Evolutionary conservation across 441 rosid species (phyloP), one percentile per base, ranked within the genome.

Genomic region (Mallotus japonicus): DNA sequence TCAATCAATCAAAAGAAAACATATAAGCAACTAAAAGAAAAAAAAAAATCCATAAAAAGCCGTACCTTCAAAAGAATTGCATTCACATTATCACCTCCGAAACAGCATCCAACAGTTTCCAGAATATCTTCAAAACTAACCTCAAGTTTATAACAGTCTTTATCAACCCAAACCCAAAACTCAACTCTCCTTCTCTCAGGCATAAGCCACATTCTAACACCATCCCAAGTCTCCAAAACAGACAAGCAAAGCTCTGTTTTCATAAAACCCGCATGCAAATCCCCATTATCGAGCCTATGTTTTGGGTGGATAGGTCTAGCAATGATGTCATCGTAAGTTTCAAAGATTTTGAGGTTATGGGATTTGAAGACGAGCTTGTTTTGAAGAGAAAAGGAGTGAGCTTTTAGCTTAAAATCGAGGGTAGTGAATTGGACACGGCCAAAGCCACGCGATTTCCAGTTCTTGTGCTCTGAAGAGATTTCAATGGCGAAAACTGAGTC

Each of bases 151-250:
- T 84, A 91, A 78, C 90, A 83, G 8, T 85, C 87, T 12, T 63
- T 80, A 53, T 73, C 49, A 2, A 73, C 84, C 85, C 79, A 79
- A 64, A 89, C 79, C 96, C 97, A 91, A 49, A 92, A 87, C 85
- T 95, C 98, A 13, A 87, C 69, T 76, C 86, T 86, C 65, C 83
- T 79, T 80, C 84, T 85, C 78, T 87, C 97, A 11, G 91, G 93
- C 91, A 92, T 76, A 44, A 90, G 40, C 99, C 98, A 95, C n/a
- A 86, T 87, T 80, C 91, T 88, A 16, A 89, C 93, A 11, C 87
- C 85, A 46, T 82, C 82, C 92, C 91, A 90, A 14, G 58, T 78
- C 75, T 89, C 92, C 78, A 95, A 72, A 67, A 85, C 91, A 77
- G 82, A 79, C 34, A 92, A 55, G 72, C 76, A 61, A 37, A 58